Base-by-base conservation (phyloP, 768 basidiomycete genomes). In the Clavulina sp. region DNA sequence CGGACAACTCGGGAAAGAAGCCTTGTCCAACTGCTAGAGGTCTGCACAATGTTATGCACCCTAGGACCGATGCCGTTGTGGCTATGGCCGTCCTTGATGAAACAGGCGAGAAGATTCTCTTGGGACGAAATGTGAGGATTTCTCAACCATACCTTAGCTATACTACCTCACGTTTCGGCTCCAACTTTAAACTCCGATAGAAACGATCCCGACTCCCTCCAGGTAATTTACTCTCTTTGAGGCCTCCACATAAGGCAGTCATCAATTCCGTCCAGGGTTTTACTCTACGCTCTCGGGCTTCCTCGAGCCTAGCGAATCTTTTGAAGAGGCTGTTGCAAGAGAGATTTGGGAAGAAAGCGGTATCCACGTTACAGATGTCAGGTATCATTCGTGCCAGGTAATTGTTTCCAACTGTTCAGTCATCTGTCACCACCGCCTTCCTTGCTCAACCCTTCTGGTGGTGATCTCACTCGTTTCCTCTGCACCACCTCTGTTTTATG, bases 341-440 rank as follows among this genome's bases (percentile, higher is more conserved):
- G 93, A 97, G 64, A 81, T 93, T 64, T 87, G 87, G 80, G 93
- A 99, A 64, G 93, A 97, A 64, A 85, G 87, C 2, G 93, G 93
- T 3, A 74, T 97, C n/a, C 75, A 72, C 44, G 85, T 87, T 23
- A 81, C 80, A 69, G 73, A 87, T 57, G 74, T 91, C 24, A 72
- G 71, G 57, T 96, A 93, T 61, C 86, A 91, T 64, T 85, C 83
- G 24, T 52, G 76, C 71, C 85, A 46, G 36, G 43, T 46, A 13
- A 9, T 9, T 46, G 13, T 9, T 16, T 24, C 16, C 43, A 26
- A 9, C 24, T 9, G 13, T 9, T 16, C 9, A 9, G 13, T 9
- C 13, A 24, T 13, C n/a, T n/a, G 13, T 13, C 36, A 13, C 13
- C 13, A 13, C 36, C 21, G 21, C 13, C 36, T 21, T 13, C 36